Base-by-base conservation (phyloP, 257 asterid genomes). In the Penstemon newberryi region DNA sequence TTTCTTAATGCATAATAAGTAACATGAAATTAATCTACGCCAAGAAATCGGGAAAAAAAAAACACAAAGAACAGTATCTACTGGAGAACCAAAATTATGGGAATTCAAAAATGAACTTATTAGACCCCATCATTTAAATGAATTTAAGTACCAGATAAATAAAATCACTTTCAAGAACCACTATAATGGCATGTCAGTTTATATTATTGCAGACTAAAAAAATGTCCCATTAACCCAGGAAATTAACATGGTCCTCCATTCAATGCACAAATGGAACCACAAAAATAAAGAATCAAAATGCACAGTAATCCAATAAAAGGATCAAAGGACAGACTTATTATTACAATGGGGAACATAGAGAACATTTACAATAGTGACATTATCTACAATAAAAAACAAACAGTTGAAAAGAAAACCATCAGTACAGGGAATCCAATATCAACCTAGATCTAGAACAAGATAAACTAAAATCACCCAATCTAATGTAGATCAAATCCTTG, bases 391-490 rank as follows among this genome's bases (percentile, higher is more conserved):
- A 75, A 60, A 72, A n/a, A 25, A 64, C 84, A 81, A 66, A 73
- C 61, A 66, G 71, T 63, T 57, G 33, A 25, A 69, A 70, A 73
- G 25, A 44, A 41, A 46, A 42, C 65, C 72, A 67, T 37, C 55
- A 15, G 61, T 45, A 53, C 63, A 54, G 60, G 70, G 60, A 63
- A 67, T 69, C 77, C 71, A 50, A 70, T 56, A 46, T 55, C 40
- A 71, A 77, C 62, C 66, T 70, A 70, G 79, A 73, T 76, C 79
- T 64, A 60, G 68, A 46, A 51, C 61, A 76, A 39, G 74, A 78
- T 73, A 38, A 67, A 50, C 70, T 68, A 59, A 60, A 12, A 50
- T 37, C 56, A 47, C n/a, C 58, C 71, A 64, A 49, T 54, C 71
- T 8, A 59, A 63, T 70, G 77, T 44, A 70, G 70, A 76, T 76